Base-by-base conservation (phyloP, 768 basidiomycete genomes). In the Lactifluus echinatus region DNA sequence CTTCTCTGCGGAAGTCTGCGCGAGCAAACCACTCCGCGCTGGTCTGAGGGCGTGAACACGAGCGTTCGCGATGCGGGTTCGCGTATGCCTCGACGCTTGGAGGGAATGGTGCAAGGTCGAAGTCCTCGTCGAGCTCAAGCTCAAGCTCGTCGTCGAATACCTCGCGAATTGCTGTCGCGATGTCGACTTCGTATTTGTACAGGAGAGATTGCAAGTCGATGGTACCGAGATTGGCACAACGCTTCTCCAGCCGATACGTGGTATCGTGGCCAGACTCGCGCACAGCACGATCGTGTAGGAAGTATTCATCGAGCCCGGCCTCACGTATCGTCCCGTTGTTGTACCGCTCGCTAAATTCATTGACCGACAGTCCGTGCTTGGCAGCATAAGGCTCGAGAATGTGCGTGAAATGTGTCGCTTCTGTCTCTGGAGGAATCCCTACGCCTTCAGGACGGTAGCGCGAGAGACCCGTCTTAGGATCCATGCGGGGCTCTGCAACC, bases 151-250 rank as follows among this genome's bases (percentile, higher is more conserved):
- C 93, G 65, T 89, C 89, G 65, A 98, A 98, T 58, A 96, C 85
- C 69, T 96, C 93, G 56, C 86, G 82, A 67, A 99, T 97, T 24
- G 93, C 93, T 10, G 92, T 94, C n/a, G 92, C 96, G 59, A 99
- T 98, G 68, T 99, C 95, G 58, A 93, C 81, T 71, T 99, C 95
- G 65, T 97, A 98, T 78, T 99, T 99, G 82, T 95, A 99, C 45
- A 99, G 75, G 67, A 99, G 76, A 47, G 93, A 83, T 74, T 97
- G 94, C 63, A 99, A 75, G 69, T 99, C 95, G 68, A 98, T 89
- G 8, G 95, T 99, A 5, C 86, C 95, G 40, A 99, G 82, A 73
- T 97, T 95, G 19, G 93, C 95, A 66, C 93, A 97, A 17, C 91
- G 87, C 74, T 94, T 93, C 76, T 99, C 95, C 69, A 99, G 92